These are phyloP conservation scores for Irpex sp. DNA, from an alignment of 1,284 basidiomycete species.

Conservation along the genomic window DNA sequence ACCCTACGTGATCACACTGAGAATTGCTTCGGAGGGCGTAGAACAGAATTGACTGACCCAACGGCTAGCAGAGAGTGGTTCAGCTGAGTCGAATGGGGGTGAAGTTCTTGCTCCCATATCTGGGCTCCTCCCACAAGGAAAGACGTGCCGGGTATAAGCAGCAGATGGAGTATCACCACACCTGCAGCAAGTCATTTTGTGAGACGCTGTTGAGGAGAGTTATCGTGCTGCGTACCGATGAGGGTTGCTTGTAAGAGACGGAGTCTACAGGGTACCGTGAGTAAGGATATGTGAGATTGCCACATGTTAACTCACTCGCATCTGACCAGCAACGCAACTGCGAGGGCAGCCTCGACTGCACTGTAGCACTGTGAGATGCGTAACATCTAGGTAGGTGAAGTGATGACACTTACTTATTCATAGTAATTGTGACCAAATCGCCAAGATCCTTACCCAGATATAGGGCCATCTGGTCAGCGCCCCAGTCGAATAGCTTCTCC, in stretches of 20 bases:
- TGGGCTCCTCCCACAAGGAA: slow-evolving; percentile 61
- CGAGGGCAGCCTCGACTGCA: slow-evolving; percentile 58
- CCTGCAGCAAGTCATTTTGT: slow-evolving; percentile 29
- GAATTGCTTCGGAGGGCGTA: neutral
- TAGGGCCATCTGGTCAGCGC: slow-evolving; percentile 56
- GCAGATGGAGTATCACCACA: slow-evolving; percentile 57
- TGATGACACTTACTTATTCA: slow-evolving; percentile 50
- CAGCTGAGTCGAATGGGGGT: slow-evolving; percentile 50
- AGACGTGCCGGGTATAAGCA: slow-evolving; percentile 56
- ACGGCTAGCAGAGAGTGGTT: slow-evolving; percentile 66
- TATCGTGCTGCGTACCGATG: slow-evolving; percentile 34
- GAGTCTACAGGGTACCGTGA: slow-evolving; percentile 30
- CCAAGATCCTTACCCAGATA: slow-evolving; percentile 57
- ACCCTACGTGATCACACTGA: slow-evolving; percentile 39
- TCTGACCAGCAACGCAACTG: slow-evolving; percentile 57
- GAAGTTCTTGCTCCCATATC: slow-evolving; percentile 46
- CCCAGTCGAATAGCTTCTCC: slow-evolving; percentile 55
- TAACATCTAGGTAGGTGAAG: neutral
- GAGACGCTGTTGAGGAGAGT: neutral
- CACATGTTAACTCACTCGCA: slow-evolving; percentile 51
- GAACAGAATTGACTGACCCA: slow-evolving; percentile 39
- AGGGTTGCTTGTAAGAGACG: slow-evolving; percentile 58
- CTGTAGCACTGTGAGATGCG: slow-evolving; percentile 17
- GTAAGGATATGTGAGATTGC: neutral
- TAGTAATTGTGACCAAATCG: slow-evolving; percentile 52